Conservation (phyloP, 2,329 filamentous ascomycete species). For the Sporothrix euskadiensis region DNA sequence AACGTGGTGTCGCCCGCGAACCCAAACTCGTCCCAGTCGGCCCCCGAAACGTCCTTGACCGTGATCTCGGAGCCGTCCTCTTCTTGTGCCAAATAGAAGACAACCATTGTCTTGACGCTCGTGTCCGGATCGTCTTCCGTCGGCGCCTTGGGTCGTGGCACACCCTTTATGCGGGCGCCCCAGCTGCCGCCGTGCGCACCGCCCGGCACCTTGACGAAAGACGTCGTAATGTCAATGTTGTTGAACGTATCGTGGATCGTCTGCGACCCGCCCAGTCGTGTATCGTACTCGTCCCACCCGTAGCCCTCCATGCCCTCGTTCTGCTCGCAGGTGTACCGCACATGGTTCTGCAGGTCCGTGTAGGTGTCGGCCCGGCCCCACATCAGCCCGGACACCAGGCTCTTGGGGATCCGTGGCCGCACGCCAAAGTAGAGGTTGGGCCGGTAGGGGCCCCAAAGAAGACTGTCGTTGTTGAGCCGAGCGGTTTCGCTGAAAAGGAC, state of each 20-base stretch:
- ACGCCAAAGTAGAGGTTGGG: constrained; percentile 94
- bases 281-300: constrained; percentile 97
- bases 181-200: constrained; percentile 85
- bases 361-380: constrained; percentile 87
- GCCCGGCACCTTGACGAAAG: constrained; percentile 89
- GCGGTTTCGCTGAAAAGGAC: constrained; percentile 53
- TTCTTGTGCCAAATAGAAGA: constrained; percentile 83
- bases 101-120: constrained; percentile 71
- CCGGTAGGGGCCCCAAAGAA: constrained; percentile 95
- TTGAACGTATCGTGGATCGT: constrained; percentile 90
- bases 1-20: constrained; percentile 65
- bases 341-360: constrained; percentile 69
- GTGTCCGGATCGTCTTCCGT: constrained; percentile 58
- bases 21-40: constrained; percentile 42
- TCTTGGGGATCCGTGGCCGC: constrained; percentile 76
- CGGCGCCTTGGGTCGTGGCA: constrained; percentile 53
- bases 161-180: constrained; percentile 84
- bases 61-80: constrained; percentile 63
- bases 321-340: constrained; percentile 95
- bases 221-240: constrained; percentile 84
- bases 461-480: constrained; percentile 70
- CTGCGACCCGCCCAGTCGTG: constrained; percentile 81
- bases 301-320: constrained; percentile 92
- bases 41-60: constrained; percentile 56
- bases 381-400: constrained; percentile 78